Base-by-base conservation (phyloP, 441 rosid species). In the Adansonia rubrostipa region DNA sequence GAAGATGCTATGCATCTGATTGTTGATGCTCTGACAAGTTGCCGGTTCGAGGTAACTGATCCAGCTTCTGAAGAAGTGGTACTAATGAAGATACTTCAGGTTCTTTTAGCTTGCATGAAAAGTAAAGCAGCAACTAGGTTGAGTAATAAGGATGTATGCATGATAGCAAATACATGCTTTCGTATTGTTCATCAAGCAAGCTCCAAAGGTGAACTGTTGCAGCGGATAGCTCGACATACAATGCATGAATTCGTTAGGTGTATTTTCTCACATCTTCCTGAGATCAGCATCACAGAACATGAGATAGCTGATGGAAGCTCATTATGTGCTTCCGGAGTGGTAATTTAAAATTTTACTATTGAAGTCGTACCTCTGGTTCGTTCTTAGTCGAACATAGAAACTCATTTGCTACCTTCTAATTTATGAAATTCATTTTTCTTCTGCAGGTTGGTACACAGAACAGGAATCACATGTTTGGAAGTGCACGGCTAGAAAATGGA, bases 41-140 rank as follows among this genome's bases (percentile, higher is more conserved):
- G 99, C 69, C 90, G 98, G 73, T 96, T 96, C 64, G 99, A 96
- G 88, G 96, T 94, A 74, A 96, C 97, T 58, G 99, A 96, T 88
- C 97, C 99, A 36, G 95, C 92, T 44, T 93, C 99, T 0, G 99
- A 96, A 85, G 99, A 96, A 87, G 98, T 94, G 72, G 99, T 96
- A 79, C 81, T 94, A 79, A 94, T 92, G 99, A 96, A 96, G 86
- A 93, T 96, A 78, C 99, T 94, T 88, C 97, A 93, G 88, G 99
- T 96, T 88, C 93, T 96, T 82, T 76, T 93, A 71, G 95, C 99
- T 83, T 93, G 98, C 76, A 87, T 96, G 89, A 96, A 96, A 88
- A 89, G 93, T 85, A 96, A 94, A 74, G 99, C 96, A 17, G 87
- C 98, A 28, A 86, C 83, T 78, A 83, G 82, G 83, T 85, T 94